Base-by-base conservation (phyloP, 139 green algal species). In the Haematococcus lacustris region DNA sequence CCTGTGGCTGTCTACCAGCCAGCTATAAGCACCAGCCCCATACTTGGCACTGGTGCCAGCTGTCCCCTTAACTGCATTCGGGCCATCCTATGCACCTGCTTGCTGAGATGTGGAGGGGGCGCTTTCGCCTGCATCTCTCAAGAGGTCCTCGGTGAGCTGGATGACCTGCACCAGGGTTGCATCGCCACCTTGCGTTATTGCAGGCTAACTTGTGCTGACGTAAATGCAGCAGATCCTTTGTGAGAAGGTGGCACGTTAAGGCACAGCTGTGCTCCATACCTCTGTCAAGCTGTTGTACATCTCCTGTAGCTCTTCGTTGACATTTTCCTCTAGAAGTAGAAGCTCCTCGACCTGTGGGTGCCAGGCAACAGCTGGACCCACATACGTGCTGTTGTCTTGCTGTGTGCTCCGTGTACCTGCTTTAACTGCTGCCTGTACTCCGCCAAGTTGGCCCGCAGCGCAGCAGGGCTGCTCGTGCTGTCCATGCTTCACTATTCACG, bases 271-370 rank as follows among this genome's bases (percentile, higher is more conserved):
- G n/a, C 7, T n/a, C 25, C 72, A 57, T 50, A 88, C 88, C 77
- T 94, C 88, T 13, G 75, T 59, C 3, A 95, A 40, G 68, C 83
- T 87, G 23, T 86, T 77, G 66, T 90, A 89, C 70, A 95, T 87
- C 1, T 88, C 87, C 38, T 81, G 68, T 2, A 93, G 85, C 74
- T 95, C 90, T 25, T 79, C 70, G 23, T 73, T 70, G 0, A 73
- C 80, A 78, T 93, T 92, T 0, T 89, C 64, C 2, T 82, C 84
- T 23, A 93, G 85, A 23, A 80, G 51, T n/a, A 92, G 74, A 25
- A 95, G 78, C 43, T 87, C 77, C 65, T 91, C 87, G 2, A 94
- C 88, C 82, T 94, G 83, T 32, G 5, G 2, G 43, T 47, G 47
- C 38, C 47, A 21, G 40, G 23, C 9, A 13, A 70, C 13, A 67